Percentiles rank a stretch among this genome's conserved stretches.
Conservation (phyloP, 345 rosid species). For the Aegle marmelos region DNA sequence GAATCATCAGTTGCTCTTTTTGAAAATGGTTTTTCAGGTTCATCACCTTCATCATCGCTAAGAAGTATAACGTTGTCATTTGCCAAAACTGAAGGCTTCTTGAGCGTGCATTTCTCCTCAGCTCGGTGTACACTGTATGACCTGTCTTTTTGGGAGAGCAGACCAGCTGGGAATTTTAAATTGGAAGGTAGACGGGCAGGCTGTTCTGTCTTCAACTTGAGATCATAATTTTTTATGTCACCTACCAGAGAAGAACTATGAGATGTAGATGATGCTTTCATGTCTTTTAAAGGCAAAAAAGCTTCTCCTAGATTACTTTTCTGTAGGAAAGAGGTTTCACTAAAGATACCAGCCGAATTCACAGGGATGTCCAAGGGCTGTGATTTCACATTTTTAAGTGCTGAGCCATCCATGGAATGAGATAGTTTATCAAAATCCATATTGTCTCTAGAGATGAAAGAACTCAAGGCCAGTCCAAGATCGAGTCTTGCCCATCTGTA, state of each 20-base stretch:
- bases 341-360: constrained; percentile 21
- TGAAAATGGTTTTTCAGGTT: constrained; percentile 37
- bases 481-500: constrained; percentile 98
- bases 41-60: constrained; percentile 80
- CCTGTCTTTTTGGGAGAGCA: constrained; percentile 36
- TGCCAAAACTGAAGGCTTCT: constrained; percentile 31
- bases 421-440: constrained; percentile 36
- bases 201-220: constrained; percentile 33
- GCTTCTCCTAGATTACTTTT: constrained; percentile 30
- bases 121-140: constrained; percentile 22
- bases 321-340: constrained; percentile 23
- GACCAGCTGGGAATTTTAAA: constrained; percentile 32
- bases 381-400: constrained; percentile 30
- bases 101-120: constrained; percentile 27
- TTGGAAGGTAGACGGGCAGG: constrained; percentile 23
- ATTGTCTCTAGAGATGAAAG: constrained; percentile 44
- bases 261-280: constrained; percentile 22
- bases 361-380: constrained; percentile 31
- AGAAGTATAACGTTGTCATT: constrained; percentile 55
- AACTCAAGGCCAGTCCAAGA: constrained; percentile 85
- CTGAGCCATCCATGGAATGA: constrained; percentile 33
- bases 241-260: constrained; percentile 15
- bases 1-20: constrained; percentile 28
- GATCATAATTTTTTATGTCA: constrained; percentile 19
- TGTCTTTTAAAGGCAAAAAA: constrained; percentile 27